A percentile compares a stretch with the other conserved stretches of the same genome.
Conservation (phyloP, 805 yeast species). For the Candida oleophila region DNA sequence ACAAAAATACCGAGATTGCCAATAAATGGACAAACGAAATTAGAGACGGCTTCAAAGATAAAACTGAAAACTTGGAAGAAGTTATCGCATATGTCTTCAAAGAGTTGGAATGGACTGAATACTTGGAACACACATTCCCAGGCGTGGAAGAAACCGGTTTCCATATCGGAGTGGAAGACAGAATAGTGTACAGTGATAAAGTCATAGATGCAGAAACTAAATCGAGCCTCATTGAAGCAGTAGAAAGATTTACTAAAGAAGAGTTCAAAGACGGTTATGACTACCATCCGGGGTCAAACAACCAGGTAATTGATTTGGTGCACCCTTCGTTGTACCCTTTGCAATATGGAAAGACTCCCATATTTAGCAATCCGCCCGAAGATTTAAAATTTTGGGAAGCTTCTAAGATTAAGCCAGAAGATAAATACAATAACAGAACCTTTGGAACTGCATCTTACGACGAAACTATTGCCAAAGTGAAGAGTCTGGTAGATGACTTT, state of each 20-base stretch:
- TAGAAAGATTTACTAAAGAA: slow-evolving; percentile 8
- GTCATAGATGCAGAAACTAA: slow-evolving; percentile 13
- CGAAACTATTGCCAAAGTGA: slow-evolving; percentile 10
- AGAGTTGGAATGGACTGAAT: slow-evolving; percentile 15
- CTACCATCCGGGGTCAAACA: slow-evolving; percentile 37
- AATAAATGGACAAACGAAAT: slow-evolving; percentile 27
- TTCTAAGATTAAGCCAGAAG: neutral
- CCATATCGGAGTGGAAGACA: slow-evolving; percentile 19
- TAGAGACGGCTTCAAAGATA: neutral
- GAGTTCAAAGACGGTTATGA: slow-evolving; percentile 19
- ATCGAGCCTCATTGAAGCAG: slow-evolving; percentile 10
- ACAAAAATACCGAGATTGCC: slow-evolving; percentile 17
- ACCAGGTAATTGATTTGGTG: slow-evolving; percentile 37
- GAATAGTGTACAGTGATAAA: slow-evolving; percentile 17
- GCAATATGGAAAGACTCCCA: slow-evolving; percentile 27
- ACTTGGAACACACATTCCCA: slow-evolving; percentile 7
- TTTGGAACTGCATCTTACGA: slow-evolving; percentile 10
- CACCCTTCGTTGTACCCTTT: slow-evolving; percentile 42
- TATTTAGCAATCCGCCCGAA: slow-evolving; percentile 4
- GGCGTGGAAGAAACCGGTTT: slow-evolving; percentile 11
- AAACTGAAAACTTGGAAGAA: slow-evolving; percentile 8
- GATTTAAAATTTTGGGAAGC: too few species aligned
- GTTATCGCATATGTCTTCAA: slow-evolving; percentile 12
- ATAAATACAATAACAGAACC: neutral
- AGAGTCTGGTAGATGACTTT: slow-evolving; percentile 10